These are phyloP conservation scores for Aureobasidium zeae DNA, from an alignment of 2,329 filamentous ascomycete genomes.

Conservation along the genomic window DNA sequence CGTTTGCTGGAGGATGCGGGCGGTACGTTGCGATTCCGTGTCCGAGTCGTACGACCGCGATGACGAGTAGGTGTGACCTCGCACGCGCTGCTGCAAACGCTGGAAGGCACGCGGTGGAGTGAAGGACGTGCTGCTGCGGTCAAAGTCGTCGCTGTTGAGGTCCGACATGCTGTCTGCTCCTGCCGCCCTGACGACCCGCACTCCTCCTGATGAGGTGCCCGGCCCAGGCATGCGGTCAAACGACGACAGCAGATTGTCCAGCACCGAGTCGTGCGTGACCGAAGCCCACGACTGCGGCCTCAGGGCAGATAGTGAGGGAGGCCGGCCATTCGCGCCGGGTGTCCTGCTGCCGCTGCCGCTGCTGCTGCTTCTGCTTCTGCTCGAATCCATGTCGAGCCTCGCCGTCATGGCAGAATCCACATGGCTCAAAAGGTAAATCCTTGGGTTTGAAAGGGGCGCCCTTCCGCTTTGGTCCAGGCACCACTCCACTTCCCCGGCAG, in stretches of 20 bases:
- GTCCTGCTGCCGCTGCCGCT: no score
- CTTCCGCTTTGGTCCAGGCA: no score
- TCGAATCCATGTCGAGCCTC: no score
- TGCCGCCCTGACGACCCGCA: conserved; percentile 19
- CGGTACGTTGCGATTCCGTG: conserved; percentile 25
- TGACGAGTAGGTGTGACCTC: conserved; percentile 52
- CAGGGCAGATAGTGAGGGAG: not conserved
- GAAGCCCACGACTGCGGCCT: conserved; percentile 53
- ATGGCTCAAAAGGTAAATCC: no score
- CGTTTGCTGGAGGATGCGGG: conserved; percentile 36
- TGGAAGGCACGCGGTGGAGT: conserved; percentile 26
- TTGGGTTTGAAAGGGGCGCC: no score
- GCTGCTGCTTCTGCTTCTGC: not conserved
- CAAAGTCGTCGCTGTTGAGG: conserved; percentile 26
- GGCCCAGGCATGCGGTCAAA: conserved; percentile 66
- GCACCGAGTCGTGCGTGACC: conserved; percentile 78
- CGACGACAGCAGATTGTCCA: conserved; percentile 90
- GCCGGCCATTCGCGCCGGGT: not conserved
- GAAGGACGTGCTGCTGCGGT: conserved; percentile 17
- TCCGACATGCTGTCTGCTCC: conserved; percentile 22
- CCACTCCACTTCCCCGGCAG: no score
- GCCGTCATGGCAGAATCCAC: no score
- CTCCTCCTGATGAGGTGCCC: conserved; percentile 29
- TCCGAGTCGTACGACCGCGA: conserved; percentile 51
- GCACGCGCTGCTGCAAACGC: conserved; percentile 34